Conservation (phyloP, 2,329 filamentous ascomycete species). For the Diaporthe nobilis region DNA sequence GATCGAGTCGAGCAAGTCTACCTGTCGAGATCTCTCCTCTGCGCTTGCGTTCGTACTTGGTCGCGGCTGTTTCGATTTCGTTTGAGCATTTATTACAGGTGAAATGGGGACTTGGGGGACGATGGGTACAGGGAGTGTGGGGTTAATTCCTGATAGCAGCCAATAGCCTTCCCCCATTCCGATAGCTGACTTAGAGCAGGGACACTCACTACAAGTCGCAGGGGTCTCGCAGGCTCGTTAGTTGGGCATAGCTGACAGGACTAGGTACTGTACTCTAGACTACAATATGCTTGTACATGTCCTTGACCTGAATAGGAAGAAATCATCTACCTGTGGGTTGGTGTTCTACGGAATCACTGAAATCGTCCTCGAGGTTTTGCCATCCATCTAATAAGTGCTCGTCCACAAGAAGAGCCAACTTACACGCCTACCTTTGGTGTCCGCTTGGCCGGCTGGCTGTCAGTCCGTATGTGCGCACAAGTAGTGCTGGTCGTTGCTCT, state of each 20-base stretch:
- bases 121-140: slow-evolving; percentile 24
- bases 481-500: not conserved
- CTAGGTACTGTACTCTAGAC: not conserved
- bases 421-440: not conserved
- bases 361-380: not conserved
- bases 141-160: slow-evolving; percentile 24
- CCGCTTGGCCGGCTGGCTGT: not conserved
- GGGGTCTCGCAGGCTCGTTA: not conserved
- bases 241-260: not conserved
- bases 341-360: not conserved
- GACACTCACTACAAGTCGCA: not conserved
- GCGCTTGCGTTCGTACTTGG: not conserved
- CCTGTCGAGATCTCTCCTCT: not conserved
- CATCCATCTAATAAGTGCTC: not conserved
- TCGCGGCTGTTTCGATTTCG: slow-evolving; percentile 21
- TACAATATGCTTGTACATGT: not conserved
- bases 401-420: not conserved
- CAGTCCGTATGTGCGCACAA: not conserved
- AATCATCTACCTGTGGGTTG: not conserved
- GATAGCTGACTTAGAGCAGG: slow-evolving; percentile 10
- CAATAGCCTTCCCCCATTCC: slow-evolving; percentile 11
- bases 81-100: slow-evolving; percentile 12
- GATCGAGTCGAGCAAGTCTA: not conserved
- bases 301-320: not conserved
- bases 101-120: not conserved